Evolutionary conservation across 2,329 filamentous ascomycete genomes (phyloP).

Genomic region (Trichoderma sp.): DNA sequence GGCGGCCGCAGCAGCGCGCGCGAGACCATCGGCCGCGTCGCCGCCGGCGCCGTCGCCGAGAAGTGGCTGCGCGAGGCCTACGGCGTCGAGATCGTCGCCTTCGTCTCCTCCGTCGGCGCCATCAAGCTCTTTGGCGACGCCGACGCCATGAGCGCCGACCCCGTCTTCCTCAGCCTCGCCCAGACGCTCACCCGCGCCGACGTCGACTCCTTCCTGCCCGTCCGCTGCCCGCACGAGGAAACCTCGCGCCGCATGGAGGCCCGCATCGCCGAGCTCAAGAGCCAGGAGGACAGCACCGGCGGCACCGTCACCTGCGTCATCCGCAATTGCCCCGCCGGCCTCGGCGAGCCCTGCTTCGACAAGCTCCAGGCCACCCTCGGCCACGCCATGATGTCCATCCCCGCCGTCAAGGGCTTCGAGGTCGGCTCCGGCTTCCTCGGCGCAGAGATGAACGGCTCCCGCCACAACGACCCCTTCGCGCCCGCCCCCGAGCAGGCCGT

Average conservation of each 20-base stretch:
- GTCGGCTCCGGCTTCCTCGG: conserved; percentile 91
- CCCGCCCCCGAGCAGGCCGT: conserved; percentile 41
- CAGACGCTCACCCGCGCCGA: conserved; percentile 70
- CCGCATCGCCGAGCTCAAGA: conserved; percentile 74
- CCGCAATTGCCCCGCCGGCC: conserved; percentile 77
- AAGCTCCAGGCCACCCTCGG: conserved; percentile 91
- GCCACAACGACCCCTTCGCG: conserved; percentile 76
- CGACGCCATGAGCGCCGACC: conserved; percentile 67
- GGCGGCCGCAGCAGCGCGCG: conserved; percentile 89
- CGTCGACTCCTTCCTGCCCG: conserved; percentile 83
- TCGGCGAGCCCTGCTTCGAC: conserved; percentile 93
- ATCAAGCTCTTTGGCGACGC: conserved; percentile 41
- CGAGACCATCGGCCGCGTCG: conserved; percentile 92
- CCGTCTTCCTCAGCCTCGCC: conserved; percentile 74
- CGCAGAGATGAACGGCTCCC: conserved; percentile 81
- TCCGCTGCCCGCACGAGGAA: conserved; percentile 68
- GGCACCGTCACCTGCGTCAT: conserved; percentile 95
- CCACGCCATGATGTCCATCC: conserved; percentile 94
- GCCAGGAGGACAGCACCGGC: conserved; percentile 84
- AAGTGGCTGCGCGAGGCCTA: conserved; percentile 83
- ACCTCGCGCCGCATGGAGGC: conserved; percentile 67
- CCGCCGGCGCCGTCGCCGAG: conserved; percentile 88
- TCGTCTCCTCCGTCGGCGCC: conserved; percentile 79
- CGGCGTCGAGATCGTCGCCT: conserved; percentile 88
- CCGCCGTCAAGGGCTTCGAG: conserved; percentile 93